Evolutionary conservation across 2,329 filamentous ascomycete genomes (phyloP).

Genomic region (Ustulina deusta): DNA sequence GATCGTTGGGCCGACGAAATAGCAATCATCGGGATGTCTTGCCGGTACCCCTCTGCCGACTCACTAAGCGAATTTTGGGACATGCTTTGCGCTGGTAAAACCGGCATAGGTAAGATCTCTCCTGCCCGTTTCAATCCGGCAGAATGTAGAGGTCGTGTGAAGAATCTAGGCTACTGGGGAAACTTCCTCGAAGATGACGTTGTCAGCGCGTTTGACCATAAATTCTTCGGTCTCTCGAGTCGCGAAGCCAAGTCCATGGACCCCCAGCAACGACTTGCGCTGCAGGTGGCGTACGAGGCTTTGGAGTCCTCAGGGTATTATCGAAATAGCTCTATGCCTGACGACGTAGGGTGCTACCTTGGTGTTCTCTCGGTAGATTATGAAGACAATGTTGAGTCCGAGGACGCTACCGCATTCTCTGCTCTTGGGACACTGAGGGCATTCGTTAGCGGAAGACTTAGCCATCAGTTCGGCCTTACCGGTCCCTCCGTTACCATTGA

Average conservation of each 20-base stretch:
- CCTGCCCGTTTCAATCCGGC: not conserved
- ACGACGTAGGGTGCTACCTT: not conserved
- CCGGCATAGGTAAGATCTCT: not conserved
- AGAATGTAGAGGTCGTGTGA: too few relatives aligned
- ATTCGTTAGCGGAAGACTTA: constrained; percentile 49
- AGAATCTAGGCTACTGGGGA: not conserved
- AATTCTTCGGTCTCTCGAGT: constrained; percentile 47
- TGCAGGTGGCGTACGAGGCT: constrained; percentile 54
- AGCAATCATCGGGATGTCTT: not conserved
- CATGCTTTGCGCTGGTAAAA: not conserved
- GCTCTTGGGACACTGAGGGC: constrained; percentile 44
- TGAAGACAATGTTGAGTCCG: constrained; percentile 26
- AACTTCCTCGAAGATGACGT: not conserved
- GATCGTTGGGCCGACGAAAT: constrained; percentile 24
- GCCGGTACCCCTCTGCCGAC: not conserved
- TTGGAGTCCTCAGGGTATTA: constrained; percentile 46
- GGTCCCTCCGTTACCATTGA: constrained; percentile 51
- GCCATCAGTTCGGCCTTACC: constrained; percentile 52
- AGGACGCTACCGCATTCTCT: constrained; percentile 25
- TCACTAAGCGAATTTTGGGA: not conserved
- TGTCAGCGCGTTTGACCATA: constrained; percentile 25
- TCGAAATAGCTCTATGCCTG: constrained; percentile 13
- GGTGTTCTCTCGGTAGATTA: not conserved
- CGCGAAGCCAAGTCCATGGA: constrained; percentile 51
- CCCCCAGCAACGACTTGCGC: constrained; percentile 50